Evolutionary conservation across 2,329 filamentous ascomycete genomes (phyloP), one percentile per base, ranked within the genome.

Genomic region (Fusarium globosum): DNA sequence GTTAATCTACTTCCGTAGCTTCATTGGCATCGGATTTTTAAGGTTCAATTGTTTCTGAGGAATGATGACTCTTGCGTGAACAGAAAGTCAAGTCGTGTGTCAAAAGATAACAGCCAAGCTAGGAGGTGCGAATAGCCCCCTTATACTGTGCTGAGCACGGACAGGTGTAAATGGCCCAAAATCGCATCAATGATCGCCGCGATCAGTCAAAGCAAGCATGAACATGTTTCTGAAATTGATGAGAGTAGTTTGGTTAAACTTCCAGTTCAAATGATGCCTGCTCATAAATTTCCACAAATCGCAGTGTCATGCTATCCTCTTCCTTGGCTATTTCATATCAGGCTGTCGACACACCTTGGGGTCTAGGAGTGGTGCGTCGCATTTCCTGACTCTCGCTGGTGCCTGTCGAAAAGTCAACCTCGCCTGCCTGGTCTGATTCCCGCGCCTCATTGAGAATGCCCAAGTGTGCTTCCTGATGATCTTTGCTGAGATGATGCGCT

Each of bases 401-500:
- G 33, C 13, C 57, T 2, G 33, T 35, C 14, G 26, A 53, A 16
- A 41, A 20, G 0, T 23, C n/a, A 13, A 61, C 49, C 11, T 43
- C 56, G 4, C 51, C 41, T 18, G 1, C 64, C 9, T 48, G 6
- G 1, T 16, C 13, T 0, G 30, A 2, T 6, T 15, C 49, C 6
- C 14, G 10, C 4, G 15, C 16, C 9, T 61, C 58, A 5, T 56
- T 51, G 2, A 9, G 26, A 21, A 78, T 68, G 4, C 76, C 76
- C 35, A 78, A 55, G 4, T 69, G 61, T 8, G 73, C 75, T n/a
- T 58, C 53, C 30, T 74, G 65, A 2, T 77, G 75, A n/a, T 77
- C 68, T 33, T 67, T 65, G 42, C 73, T 78, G 8, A 78, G 52
- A 21, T 71, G 75, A 13, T 78, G 69, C 3, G 73, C 76, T 21